Evolutionary conservation across 2,329 filamentous ascomycete genomes (phyloP).

Genomic region (Exophiala calicioides): DNA sequence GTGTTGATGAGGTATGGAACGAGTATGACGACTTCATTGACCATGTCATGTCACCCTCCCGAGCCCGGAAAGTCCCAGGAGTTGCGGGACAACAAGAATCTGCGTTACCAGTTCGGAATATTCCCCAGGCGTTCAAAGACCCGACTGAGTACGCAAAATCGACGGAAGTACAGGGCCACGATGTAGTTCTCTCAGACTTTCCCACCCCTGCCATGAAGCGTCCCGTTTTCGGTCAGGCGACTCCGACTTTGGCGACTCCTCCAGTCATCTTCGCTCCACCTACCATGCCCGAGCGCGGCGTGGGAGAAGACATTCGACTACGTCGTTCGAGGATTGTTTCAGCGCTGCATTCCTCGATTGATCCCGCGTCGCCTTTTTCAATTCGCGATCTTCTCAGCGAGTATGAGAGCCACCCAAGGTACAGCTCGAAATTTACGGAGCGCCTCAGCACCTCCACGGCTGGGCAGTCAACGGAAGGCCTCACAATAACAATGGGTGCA

Average conservation of each 20-base stretch:
- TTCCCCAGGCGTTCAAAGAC: not conserved
- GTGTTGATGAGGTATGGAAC: conserved; percentile 80
- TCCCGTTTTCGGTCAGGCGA: conserved; percentile 34
- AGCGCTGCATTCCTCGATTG: conserved; percentile 51
- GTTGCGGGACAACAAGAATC: conserved; percentile 56
- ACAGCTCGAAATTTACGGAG: conserved; percentile 30
- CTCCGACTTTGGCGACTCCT: conserved; percentile 18
- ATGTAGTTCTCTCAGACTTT: conserved; percentile 31
- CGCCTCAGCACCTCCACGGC: conserved; percentile 28
- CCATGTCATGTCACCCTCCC: conserved; percentile 58
- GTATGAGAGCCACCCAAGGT: conserved; percentile 44
- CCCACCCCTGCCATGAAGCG: conserved; percentile 30
- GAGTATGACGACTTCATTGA: conserved; percentile 90
- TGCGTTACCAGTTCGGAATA: conserved; percentile 45
- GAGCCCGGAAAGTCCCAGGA: conserved; percentile 38
- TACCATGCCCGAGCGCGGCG: conserved; percentile 10
- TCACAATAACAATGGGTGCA: conserved; percentile 38
- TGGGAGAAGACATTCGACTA: conserved; percentile 36
- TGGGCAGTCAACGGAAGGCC: conserved; percentile 21
- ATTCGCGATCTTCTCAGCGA: conserved; percentile 55
- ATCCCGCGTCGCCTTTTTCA: conserved; percentile 55
- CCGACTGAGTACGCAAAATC: conserved; percentile 19
- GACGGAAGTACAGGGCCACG: conserved; percentile 25
- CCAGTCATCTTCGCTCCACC: conserved; percentile 19
- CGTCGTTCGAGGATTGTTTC: conserved; percentile 55